phyloP scores from a whole-genome alignment of 2,329 filamentous ascomycete genomes.

The Stagonosporopsis cucurbitacearum region DNA sequence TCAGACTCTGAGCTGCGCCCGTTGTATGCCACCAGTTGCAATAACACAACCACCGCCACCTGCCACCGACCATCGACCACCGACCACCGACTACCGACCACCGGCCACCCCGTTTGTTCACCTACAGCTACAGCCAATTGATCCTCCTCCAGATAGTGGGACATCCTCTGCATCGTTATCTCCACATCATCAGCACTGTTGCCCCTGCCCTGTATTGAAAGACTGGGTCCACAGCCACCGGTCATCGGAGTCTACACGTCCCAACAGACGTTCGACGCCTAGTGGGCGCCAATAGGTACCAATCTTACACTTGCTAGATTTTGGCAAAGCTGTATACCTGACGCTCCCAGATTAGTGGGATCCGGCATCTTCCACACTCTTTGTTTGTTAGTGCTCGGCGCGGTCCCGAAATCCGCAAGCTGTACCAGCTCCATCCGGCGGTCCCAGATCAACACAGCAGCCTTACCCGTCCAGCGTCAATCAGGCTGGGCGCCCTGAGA shows the following conservation, averaged over 20 bases:
- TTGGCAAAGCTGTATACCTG: background rate
- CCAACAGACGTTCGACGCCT: slow-evolving; percentile 1
- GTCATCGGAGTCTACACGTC: slow-evolving; percentile 10
- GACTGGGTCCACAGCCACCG: slow-evolving; percentile 5
- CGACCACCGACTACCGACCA: background rate
- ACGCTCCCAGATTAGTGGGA: slow-evolving; percentile 10
- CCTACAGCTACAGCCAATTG: slow-evolving; percentile 24
- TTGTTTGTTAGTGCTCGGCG: slow-evolving; percentile 17
- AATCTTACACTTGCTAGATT: background rate
- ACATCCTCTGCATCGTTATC: slow-evolving; percentile 24
- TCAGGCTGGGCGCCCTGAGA: background rate
- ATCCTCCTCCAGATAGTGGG: slow-evolving; percentile 19
- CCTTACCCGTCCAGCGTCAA: background rate
- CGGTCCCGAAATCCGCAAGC: slow-evolving; percentile 25
- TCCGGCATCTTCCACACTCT: background rate
- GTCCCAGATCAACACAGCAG: background rate
- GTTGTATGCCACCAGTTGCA: slow-evolving; percentile 4
- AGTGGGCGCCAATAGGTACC: slow-evolving; percentile 18
- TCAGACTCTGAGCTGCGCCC: slow-evolving; percentile 13
- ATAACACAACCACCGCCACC: slow-evolving; percentile 12
- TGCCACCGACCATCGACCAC: too few species aligned
- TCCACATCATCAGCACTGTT: background rate
- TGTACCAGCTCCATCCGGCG: slow-evolving; percentile 18
- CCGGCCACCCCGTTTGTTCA: background rate
- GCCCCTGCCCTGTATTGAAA: background rate